Evolutionary conservation across 495 filamentous ascomycete species (phyloP), one percentile per base, ranked within the genome.

Genomic region (Letharia lupina): DNA sequence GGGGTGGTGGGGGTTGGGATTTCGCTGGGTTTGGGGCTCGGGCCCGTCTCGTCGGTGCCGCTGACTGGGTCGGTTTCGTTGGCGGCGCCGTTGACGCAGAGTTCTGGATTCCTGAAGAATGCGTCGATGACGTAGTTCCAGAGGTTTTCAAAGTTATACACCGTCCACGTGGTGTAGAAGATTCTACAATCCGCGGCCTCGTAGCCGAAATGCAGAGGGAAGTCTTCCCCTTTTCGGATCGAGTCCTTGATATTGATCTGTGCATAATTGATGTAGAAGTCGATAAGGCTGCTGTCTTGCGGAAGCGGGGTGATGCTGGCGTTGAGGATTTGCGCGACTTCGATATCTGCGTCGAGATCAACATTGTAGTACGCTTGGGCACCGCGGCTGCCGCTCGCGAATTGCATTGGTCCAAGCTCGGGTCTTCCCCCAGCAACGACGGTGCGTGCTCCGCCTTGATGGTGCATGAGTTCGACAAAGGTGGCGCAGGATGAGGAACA

Each of bases 391-490:
- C 77, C 77, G 33, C 73, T 72, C 28, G 75, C 67, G 33, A 72
- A 73, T 70, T 81, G 79, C 78, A 80, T 81, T 13, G 77, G 75
- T 0, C 75, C 75, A n/a, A 65, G 57, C 48, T 67, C 61, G 11
- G 82, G 79, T 3, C 71, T 75, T 1, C 83, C 83, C 48, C 83
- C 83, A 37, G 78, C 74, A 15, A 76, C 80, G 20, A 86, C 72
- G n/a, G 76, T 77, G 10, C 74, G 73, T 10, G 81, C 81, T 47
- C 80, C 80, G 52, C 75, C 80, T 73, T 79, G 67, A 61, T 76
- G 72, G 61, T 77, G 75, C 80, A 86, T 82, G 65, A 81, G 73
- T 70, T 86, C 82, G 35, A 78, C 72, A 70, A 86, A 84, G 13
- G 81, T 70, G 3, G 78, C 72, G 69, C 81, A 86, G 47, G 82